Evolutionary conservation across 2,329 filamentous ascomycete species (phyloP).

Genomic region (Fusarium siculi): DNA sequence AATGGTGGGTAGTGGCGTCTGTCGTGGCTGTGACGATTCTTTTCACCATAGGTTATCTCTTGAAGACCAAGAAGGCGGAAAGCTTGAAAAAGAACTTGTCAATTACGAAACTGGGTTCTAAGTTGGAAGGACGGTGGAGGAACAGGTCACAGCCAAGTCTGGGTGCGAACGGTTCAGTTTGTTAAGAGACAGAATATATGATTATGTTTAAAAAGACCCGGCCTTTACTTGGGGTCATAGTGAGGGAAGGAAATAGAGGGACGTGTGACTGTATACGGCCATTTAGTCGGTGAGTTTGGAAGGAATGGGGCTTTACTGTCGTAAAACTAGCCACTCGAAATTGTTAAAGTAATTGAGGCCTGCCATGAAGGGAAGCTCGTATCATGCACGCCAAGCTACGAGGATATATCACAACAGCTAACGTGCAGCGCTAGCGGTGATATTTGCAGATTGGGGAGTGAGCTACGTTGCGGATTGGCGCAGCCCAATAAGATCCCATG

Average conservation of each 20-base stretch:
- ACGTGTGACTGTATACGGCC: not conserved
- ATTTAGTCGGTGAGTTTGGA: not conserved
- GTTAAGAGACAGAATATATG: fast-evolving
- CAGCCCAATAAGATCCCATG: too few species aligned
- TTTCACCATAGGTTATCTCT: not conserved
- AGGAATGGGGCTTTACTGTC: fast-evolving
- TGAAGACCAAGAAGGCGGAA: not conserved
- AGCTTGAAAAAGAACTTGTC: not conserved
- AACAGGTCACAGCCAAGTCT: too few species aligned
- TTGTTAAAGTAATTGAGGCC: not conserved
- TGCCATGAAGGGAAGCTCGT: not conserved
- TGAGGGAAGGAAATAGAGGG: not conserved
- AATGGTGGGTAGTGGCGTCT: not conserved
- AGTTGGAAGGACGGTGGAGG: not conserved
- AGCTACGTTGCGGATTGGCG: too few species aligned
- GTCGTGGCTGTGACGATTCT: not conserved
- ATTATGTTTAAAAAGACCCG: not conserved
- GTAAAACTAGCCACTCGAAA: not conserved
- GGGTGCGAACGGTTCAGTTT: not conserved
- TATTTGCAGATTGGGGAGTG: not conserved
- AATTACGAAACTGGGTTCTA: not conserved
- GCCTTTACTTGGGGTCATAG: fast-evolving
- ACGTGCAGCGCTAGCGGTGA: not conserved
- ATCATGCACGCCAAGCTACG: not conserved
- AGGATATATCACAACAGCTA: fast-evolving